Percentiles rank a stretch among this genome's conserved stretches.
phyloP scores from a whole-genome alignment of 2,329 filamentous ascomycete species.

The Chalaropsis ovoidea region DNA sequence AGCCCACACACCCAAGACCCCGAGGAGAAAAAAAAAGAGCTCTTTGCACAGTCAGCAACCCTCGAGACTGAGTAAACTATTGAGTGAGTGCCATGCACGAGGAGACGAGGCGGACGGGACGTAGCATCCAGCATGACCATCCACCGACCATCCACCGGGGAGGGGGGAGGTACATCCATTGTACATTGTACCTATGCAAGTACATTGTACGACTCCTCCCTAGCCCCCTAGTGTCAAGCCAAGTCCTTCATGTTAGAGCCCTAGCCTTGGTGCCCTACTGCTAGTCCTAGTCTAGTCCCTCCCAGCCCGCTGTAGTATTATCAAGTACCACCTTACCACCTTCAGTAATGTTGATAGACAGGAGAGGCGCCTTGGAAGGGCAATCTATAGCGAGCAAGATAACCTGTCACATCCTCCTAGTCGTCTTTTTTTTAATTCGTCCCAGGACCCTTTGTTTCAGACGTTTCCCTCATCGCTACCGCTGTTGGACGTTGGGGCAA shows the following conservation, averaged over 20 bases:
- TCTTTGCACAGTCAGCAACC: too few relatives aligned
- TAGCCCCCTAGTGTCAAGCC: too few relatives aligned
- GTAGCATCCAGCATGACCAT: too few relatives aligned
- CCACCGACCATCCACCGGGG: too few relatives aligned
- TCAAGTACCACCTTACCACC: not conserved
- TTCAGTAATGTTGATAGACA: conserved; percentile 11
- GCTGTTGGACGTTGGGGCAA: conserved; percentile 1
- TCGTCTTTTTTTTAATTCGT: not conserved
- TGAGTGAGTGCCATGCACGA: too few relatives aligned
- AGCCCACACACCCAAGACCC: too few relatives aligned
- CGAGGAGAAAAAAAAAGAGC: too few relatives aligned
- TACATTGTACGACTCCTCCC: too few relatives aligned
- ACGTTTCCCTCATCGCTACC: conserved; percentile 11
- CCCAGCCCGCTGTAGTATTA: conserved; percentile 5
- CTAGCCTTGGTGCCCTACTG: not conserved
- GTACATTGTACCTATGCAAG: too few relatives aligned
- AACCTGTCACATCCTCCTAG: not conserved
- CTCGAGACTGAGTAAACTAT: too few relatives aligned
- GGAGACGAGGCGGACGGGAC: too few relatives aligned
- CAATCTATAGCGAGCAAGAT: conserved; percentile 14
- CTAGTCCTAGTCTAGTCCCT: not conserved
- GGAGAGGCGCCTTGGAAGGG: conserved; percentile 8
- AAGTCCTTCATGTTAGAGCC: not conserved
- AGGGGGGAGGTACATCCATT: too few relatives aligned
- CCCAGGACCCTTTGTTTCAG: conserved; percentile 11